Percentiles rank a stretch among this genome's conserved stretches.
phyloP scores from a whole-genome alignment of 345 rosid genomes.

The Lenwebbia sp. region DNA sequence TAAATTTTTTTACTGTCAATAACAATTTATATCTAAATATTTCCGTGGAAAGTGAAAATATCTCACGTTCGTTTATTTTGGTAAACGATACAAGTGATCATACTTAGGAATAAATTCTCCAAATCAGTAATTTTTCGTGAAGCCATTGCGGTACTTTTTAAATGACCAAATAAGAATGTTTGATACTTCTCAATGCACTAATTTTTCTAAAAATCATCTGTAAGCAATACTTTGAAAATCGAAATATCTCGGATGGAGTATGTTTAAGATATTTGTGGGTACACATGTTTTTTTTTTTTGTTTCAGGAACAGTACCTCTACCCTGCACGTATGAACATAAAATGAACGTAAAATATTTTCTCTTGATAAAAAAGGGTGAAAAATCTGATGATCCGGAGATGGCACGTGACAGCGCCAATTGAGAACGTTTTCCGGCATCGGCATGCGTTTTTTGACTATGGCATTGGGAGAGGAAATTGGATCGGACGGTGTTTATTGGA shows the following conservation, averaged over 20 bases:
- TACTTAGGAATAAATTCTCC: background rate
- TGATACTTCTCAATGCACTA: background rate
- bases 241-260: background rate
- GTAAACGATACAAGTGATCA: background rate
- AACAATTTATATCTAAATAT: background rate
- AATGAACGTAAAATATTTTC: background rate
- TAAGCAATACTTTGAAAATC: background rate
- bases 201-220: background rate
- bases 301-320: background rate
- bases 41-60: background rate
- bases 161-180: background rate
- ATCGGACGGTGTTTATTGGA: slow-evolving; percentile 1
- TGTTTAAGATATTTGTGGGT: background rate
- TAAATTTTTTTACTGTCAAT: background rate
- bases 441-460: background rate
- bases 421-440: background rate
- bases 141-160: background rate
- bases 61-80: background rate
- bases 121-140: background rate
- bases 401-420: background rate
- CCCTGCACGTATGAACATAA: background rate
- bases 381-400: background rate
- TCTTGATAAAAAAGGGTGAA: background rate
- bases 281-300: background rate
- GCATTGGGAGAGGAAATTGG: background rate